phyloP scores from a whole-genome alignment of 176 grass and related monocot genomes.

The Raddia distichophylla region DNA sequence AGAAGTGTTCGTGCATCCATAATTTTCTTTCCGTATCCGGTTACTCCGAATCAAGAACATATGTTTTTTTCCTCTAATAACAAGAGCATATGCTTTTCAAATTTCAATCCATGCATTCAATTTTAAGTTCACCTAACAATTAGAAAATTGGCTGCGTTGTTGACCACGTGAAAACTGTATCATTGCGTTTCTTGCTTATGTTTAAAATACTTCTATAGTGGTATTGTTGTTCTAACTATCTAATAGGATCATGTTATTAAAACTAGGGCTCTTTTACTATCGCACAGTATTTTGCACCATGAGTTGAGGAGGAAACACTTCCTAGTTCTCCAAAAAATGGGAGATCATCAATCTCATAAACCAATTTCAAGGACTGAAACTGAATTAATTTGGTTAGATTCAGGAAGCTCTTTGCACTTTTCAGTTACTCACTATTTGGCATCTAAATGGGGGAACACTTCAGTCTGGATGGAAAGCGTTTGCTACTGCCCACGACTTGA shows the following conservation, averaged over 20 bases:
- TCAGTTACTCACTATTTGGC: neutral
- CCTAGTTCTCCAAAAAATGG: neutral
- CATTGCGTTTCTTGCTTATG: neutral
- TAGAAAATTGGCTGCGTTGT: neutral
- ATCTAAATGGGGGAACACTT: neutral
- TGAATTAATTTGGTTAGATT: neutral
- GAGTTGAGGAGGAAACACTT: neutral
- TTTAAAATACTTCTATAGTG: neutral
- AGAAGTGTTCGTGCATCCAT: neutral
- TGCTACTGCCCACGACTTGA: constrained; percentile 33
- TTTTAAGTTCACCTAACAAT: neutral
- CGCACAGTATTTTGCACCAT: neutral
- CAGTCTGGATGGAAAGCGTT: constrained; percentile 52
- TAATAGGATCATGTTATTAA: no score
- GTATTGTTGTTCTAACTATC: neutral
- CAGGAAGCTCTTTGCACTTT: neutral
- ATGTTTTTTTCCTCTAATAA: no score
- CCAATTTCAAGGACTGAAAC: neutral
- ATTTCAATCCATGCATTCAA: neutral
- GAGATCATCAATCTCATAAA: neutral
- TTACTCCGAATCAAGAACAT: neutral
- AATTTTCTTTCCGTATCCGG: neutral
- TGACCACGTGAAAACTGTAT: neutral
- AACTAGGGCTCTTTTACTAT: neutral
- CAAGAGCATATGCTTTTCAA: neutral